Base-by-base conservation (phyloP, 176 grass and related monocot species). In the Dendrocalamus sinicus region DNA sequence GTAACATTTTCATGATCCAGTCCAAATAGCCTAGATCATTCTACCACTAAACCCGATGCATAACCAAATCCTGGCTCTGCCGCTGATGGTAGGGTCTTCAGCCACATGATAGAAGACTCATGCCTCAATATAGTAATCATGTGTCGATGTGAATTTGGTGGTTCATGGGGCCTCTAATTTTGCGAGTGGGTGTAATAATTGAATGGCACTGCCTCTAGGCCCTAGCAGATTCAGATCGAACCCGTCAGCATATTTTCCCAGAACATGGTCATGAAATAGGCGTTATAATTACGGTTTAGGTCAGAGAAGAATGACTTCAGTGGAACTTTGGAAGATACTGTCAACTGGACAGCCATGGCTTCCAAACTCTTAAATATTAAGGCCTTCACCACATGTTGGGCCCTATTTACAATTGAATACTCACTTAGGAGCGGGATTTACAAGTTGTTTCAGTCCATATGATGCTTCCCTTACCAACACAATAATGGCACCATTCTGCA, bases 81-180 rank as follows among this genome's bases (percentile, higher is more conserved):
- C 26, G 1, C 26, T 26, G 26, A 83, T 86, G 78, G 84, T 77
- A 90, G 73, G 79, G 79, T 43, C 73, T 65, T 51, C 1, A 4
- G 46, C 48, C 74, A 83, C 79, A 86, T 90, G 89, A 83, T 16
- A n/a, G 60, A 69, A n/a, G 57, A 85, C 61, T 50, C 59, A 40
- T 35, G 39, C 5, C 50, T 68, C 48, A 43, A 73, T 77, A 50
- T 47, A 78, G 79, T 90, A 86, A 87, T 87, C 84, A 79, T 74
- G 32, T 26, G 26, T 8, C 59, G 79, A 43, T 83, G 73, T 61
- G 79, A 46, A 87, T 83, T 83, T 51, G 60, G 22, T 69, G 35
- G 57, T 39, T 72, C 53, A 51, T 37, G 87, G 47, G 60, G 12
- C 50, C 60, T 84, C 67, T 65, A 5, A 65, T 78, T 35, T 2